These are phyloP conservation scores for Serendipita sp. DNA, from an alignment of 768 basidiomycete species.

Conservation along the genomic window DNA sequence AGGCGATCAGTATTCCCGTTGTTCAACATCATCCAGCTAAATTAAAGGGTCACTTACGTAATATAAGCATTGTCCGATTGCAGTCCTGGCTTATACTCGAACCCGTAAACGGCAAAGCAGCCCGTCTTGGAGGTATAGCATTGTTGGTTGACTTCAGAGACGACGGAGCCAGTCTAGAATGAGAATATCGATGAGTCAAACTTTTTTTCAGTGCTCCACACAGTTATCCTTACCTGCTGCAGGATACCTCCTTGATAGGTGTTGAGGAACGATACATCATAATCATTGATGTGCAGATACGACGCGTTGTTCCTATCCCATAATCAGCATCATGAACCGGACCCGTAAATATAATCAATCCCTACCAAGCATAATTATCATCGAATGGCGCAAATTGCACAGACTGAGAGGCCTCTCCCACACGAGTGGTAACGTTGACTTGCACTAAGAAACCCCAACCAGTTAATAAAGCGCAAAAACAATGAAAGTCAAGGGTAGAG, in stretches of 20 bases:
- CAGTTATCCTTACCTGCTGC: slow-evolving; percentile 39
- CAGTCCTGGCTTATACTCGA: slow-evolving; percentile 68
- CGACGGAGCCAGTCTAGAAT: slow-evolving; percentile 38
- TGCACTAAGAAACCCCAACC: slow-evolving; percentile 27
- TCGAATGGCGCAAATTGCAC: slow-evolving; percentile 72
- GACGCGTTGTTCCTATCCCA: slow-evolving; percentile 29
- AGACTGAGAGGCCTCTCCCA: slow-evolving; percentile 66
- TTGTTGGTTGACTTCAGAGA: slow-evolving; percentile 50
- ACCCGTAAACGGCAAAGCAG: slow-evolving; percentile 54
- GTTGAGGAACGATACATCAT: slow-evolving; percentile 37
- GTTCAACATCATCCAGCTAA: neutral
- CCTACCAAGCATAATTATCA: slow-evolving; percentile 50
- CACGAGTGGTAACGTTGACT: slow-evolving; percentile 32
- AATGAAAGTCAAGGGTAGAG: neutral
- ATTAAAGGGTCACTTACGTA: slow-evolving; percentile 10
- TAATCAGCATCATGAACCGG: no score
- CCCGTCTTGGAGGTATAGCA: slow-evolving; percentile 38
- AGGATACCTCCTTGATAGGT: slow-evolving; percentile 57
- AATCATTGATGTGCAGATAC: slow-evolving; percentile 41
- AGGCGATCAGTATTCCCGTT: slow-evolving; percentile 22
- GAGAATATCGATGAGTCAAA: neutral
- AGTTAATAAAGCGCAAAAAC: slow-evolving; percentile 15
- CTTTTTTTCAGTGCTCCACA: neutral
- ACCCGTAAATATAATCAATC: no score
- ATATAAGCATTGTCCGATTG: slow-evolving; percentile 36